Evolutionary conservation across 805 yeast genomes (phyloP).

Genomic region (Yamadazyma endophytica): DNA sequence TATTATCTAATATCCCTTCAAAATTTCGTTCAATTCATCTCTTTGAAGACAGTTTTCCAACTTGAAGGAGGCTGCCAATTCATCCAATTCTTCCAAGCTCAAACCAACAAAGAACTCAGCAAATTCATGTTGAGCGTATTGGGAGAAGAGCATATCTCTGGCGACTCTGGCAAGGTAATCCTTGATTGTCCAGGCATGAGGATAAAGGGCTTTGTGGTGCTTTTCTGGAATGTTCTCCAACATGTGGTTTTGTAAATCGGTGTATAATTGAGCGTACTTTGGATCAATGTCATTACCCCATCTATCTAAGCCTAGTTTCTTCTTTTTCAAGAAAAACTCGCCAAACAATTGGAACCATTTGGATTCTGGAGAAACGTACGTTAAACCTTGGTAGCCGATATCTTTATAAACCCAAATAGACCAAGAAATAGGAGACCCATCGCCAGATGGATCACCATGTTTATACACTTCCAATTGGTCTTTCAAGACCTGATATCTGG

Average conservation of each 20-base stretch:
- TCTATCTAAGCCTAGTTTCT: conserved; percentile 41
- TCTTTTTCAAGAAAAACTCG: conserved; percentile 39
- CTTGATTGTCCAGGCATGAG: conserved; percentile 33
- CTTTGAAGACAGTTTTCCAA: conserved; percentile 42
- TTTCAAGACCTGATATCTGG: conserved; percentile 39
- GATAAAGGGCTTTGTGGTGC: conserved; percentile 37
- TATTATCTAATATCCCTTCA: conserved; percentile 17
- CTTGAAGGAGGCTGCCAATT: conserved; percentile 48
- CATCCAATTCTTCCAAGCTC: conserved; percentile 44
- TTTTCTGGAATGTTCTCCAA: conserved; percentile 37
- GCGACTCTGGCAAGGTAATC: conserved; percentile 36
- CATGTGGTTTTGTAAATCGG: conserved; percentile 33
- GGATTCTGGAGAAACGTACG: conserved; percentile 42
- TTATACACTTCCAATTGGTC: conserved; percentile 44
- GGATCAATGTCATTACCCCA: conserved; percentile 50
- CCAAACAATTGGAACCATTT: conserved; percentile 41
- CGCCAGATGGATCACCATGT: conserved; percentile 47
- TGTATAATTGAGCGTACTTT: conserved; percentile 31
- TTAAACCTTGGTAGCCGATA: conserved; percentile 49
- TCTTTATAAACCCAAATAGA: conserved; percentile 53
- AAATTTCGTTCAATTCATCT: conserved; percentile 35
- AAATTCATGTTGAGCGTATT: conserved; percentile 41
- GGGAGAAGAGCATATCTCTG: conserved; percentile 41
- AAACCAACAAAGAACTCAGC: conserved; percentile 42
- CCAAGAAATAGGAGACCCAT: conserved; percentile 43